Percentiles rank a stretch among this genome's conserved stretches.
Evolutionary conservation across 352 stramenopile genomes (phyloP).

Genomic region (Phytophthora fragariae): DNA sequence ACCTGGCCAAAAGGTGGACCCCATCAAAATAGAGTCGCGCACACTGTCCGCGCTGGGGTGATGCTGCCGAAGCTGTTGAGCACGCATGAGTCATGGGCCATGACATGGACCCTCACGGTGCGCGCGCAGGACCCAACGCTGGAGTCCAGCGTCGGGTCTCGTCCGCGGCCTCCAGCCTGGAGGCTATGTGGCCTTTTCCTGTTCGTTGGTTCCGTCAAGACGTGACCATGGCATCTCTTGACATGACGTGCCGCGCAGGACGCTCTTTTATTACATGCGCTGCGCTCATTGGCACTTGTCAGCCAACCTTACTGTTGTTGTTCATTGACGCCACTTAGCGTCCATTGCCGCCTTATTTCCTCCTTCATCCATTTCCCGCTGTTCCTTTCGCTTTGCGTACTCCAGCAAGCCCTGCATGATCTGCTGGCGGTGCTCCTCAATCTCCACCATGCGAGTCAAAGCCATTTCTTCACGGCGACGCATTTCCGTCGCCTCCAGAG

Average conservation of each 20-base stretch:
- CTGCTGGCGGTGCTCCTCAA: slow-evolving; percentile 69
- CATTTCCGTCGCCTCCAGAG: slow-evolving; percentile 60
- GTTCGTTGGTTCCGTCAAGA: not conserved
- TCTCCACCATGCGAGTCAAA: slow-evolving; percentile 58
- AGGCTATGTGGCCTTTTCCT: slow-evolving; percentile 16
- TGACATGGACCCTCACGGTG: too few species aligned
- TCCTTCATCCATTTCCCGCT: slow-evolving; percentile 14
- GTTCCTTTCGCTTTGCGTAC: slow-evolving; percentile 66
- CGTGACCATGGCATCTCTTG: not conserved
- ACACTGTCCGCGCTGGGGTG: too few species aligned
- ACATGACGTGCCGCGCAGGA: slow-evolving; percentile 1
- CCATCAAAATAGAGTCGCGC: too few species aligned
- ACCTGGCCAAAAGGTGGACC: too few species aligned
- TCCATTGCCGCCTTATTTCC: slow-evolving; percentile 8
- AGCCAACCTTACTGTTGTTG: not conserved
- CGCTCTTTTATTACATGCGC: not conserved
- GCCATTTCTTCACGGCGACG: slow-evolving; percentile 51
- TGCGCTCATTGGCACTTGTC: too few species aligned
- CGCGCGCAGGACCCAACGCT: too few species aligned
- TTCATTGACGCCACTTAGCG: not conserved
- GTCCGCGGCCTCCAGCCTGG: too few species aligned
- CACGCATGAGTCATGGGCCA: too few species aligned
- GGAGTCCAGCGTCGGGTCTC: too few species aligned
- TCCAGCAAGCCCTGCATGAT: slow-evolving; percentile 71
- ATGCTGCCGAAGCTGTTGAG: too few species aligned